Evolutionary conservation across 305 asterid genomes (phyloP), one percentile per base, ranked within the genome.

Genomic region (Rubia occidens): DNA sequence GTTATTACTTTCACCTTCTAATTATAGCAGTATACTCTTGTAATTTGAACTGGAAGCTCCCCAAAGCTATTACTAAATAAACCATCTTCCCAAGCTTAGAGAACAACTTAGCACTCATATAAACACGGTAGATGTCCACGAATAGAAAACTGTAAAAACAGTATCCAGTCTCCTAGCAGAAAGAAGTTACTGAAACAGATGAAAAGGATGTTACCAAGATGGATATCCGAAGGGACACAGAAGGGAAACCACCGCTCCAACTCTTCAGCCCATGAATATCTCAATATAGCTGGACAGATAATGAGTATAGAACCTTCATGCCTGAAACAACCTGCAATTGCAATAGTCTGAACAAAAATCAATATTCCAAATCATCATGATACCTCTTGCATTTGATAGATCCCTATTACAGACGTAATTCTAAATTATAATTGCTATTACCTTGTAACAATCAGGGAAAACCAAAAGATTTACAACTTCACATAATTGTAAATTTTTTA

Each of bases 211-310:
- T 13, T 91, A 93, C 98, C 96, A 68, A 93, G 89, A 78, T 93
- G 98, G 72, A 93, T 80, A 79, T 93, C 98, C 71, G 91, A 83
- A 71, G 98, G 96, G 84, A 88, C 78, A 77, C 95, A 89, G 74
- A 74, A 82, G 44, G 97, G 94, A 76, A 90, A 78, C 98, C 98
- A 93, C n/a, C 85, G 97, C 79, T 93, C 98, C 75, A 93, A 74
- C 76, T 92, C 98, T 79, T 92, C 98, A 54, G 96, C 97, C 98
- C 98, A 92, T 59, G 97, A 76, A 81, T 81, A 75, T 68, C 98
- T 79, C 82, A 92, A 83, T 72, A 92, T 92, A 68, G 98, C 98
- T 72, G 98, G 98, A 76, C 98, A 92, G 69, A 92, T 95, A 71
- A 92, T 87, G 76, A 92, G 97, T 75, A 85, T 79, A 72, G 96